Evolutionary conservation across 1,139 yeast genomes (phyloP).

Genomic region (Geotrichum aggregatum): DNA sequence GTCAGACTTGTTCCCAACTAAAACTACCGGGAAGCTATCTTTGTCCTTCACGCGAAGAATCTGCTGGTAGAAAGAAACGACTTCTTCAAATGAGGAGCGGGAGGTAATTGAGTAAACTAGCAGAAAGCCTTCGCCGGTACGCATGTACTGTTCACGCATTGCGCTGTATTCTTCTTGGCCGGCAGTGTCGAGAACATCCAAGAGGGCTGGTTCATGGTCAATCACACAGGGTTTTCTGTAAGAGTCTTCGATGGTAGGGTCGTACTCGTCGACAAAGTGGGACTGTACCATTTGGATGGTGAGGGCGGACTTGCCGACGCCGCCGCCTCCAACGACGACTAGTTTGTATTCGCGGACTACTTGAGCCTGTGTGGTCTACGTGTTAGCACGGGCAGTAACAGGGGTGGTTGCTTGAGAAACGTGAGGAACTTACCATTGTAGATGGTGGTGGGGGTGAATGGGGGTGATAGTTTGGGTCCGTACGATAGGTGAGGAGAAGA

Average conservation of each 20-base stretch:
- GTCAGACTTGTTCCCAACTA: slow-evolving; percentile 51
- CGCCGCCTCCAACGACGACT: slow-evolving; percentile 96
- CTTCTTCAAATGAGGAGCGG: slow-evolving; percentile 72
- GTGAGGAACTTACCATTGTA: too few species aligned
- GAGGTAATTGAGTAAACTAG: slow-evolving; percentile 77
- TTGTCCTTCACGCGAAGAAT: slow-evolving; percentile 72
- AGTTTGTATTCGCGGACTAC: slow-evolving; percentile 53
- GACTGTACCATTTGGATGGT: slow-evolving; percentile 60
- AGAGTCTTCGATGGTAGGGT: slow-evolving; percentile 96
- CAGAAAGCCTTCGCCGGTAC: slow-evolving; percentile 52
- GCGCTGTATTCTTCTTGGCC: slow-evolving; percentile 92
- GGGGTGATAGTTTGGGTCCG: too few species aligned
- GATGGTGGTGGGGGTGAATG: too few species aligned
- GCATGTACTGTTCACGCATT: slow-evolving; percentile 79
- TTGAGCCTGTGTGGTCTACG: slow-evolving; percentile 5
- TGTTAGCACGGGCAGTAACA: too few species aligned
- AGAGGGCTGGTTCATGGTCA: slow-evolving; percentile 76
- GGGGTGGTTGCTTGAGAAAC: too few species aligned
- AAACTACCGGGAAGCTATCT: slow-evolving; percentile 40
- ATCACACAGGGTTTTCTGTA: slow-evolving; percentile 52
- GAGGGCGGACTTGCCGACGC: slow-evolving; percentile 92
- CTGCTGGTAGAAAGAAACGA: slow-evolving; percentile 74
- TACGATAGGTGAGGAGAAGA: too few species aligned
- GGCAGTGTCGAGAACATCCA: slow-evolving; percentile 85
- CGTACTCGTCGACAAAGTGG: slow-evolving; percentile 59